These are phyloP conservation scores for Fusarium sambucinum DNA, from an alignment of 2,329 filamentous ascomycete genomes.

Conservation along the genomic window DNA sequence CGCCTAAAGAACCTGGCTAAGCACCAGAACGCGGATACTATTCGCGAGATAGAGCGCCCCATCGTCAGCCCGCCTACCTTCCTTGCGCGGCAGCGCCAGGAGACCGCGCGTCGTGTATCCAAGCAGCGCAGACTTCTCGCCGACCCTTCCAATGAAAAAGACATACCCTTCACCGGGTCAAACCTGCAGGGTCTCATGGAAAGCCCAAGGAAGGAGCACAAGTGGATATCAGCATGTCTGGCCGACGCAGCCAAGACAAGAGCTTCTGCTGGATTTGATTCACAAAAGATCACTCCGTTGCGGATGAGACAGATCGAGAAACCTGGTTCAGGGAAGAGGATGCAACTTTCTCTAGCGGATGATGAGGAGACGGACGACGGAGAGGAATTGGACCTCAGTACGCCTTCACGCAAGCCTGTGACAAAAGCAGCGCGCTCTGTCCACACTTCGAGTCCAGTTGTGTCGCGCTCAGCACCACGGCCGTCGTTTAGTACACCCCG, in stretches of 20 bases:
- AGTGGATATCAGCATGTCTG: conserved; percentile 44
- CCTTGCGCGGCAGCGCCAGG: conserved; percentile 42
- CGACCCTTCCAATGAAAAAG: conserved; percentile 7
- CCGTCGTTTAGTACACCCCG: conserved; percentile 32
- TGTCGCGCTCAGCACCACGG: conserved; percentile 25
- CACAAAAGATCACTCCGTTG: conserved; percentile 37
- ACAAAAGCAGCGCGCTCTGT: conserved; percentile 18
- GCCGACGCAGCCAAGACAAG: conserved; percentile 42
- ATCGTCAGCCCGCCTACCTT: conserved; percentile 57
- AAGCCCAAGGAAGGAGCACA: conserved; percentile 52
- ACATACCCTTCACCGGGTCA: conserved; percentile 48
- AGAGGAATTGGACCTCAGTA: conserved; percentile 29
- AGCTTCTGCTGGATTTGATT: conserved; percentile 47
- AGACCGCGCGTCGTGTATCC: conserved; percentile 29
- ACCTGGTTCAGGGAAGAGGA: conserved; percentile 27
- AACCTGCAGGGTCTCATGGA: conserved; percentile 60
- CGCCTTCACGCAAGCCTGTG: conserved; percentile 28
- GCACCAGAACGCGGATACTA: conserved; percentile 65
- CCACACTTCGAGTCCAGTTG: conserved; percentile 17
- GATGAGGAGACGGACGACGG: conserved; percentile 37
- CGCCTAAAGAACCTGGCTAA: conserved; percentile 71
- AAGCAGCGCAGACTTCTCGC: conserved; percentile 46
- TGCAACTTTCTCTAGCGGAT: conserved; percentile 18
- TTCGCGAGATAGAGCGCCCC: conserved; percentile 64
- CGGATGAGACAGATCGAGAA: conserved; percentile 3